Percentiles rank a stretch among this genome's conserved stretches.
These are phyloP conservation scores for Penicillium cosmopolitanum DNA, from an alignment of 495 filamentous ascomycete genomes.

Conservation along the genomic window DNA sequence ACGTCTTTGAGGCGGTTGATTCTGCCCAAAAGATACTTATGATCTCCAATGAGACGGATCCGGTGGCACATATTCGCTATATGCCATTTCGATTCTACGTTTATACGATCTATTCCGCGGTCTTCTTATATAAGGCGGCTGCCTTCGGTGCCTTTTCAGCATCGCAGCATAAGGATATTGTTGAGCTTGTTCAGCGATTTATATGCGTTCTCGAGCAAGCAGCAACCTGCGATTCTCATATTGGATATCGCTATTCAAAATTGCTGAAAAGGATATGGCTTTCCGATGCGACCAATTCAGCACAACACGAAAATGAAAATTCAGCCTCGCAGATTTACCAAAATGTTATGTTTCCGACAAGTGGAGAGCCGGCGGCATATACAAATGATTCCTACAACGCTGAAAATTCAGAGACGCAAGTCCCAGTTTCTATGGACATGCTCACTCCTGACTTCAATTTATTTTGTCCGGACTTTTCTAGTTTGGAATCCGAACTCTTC, in stretches of 20 bases:
- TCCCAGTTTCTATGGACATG: background rate
- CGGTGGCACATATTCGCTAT: slow-evolving; percentile 10
- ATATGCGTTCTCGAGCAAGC: slow-evolving; percentile 7
- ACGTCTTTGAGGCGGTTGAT: slow-evolving; percentile 3
- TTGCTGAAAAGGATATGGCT: slow-evolving; percentile 8
- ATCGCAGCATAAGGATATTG: slow-evolving; percentile 3
- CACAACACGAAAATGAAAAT: background rate
- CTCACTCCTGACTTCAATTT: slow-evolving; percentile 10
- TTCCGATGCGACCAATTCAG: background rate
- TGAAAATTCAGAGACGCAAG: background rate
- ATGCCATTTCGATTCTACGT: slow-evolving; percentile 12
- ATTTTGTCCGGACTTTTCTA: slow-evolving; percentile 12
- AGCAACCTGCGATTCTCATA: slow-evolving; percentile 4
- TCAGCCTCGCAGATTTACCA: background rate
- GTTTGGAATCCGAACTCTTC: slow-evolving; percentile 5
- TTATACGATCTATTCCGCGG: slow-evolving; percentile 10
- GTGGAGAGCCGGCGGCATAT: background rate
- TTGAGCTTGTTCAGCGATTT: slow-evolving; percentile 5
- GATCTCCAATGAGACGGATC: background rate
- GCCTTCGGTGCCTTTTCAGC: slow-evolving; percentile 4
- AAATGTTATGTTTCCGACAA: background rate
- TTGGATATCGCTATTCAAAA: slow-evolving; percentile 5
- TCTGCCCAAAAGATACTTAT: background rate
- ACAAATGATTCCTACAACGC: background rate
- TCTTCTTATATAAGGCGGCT: slow-evolving; percentile 12